Percentiles rank a stretch among this genome's conserved stretches.
Evolutionary conservation across 164 flowering plant genomes (phyloP).

Genomic region (Stephania cephalantha): DNA sequence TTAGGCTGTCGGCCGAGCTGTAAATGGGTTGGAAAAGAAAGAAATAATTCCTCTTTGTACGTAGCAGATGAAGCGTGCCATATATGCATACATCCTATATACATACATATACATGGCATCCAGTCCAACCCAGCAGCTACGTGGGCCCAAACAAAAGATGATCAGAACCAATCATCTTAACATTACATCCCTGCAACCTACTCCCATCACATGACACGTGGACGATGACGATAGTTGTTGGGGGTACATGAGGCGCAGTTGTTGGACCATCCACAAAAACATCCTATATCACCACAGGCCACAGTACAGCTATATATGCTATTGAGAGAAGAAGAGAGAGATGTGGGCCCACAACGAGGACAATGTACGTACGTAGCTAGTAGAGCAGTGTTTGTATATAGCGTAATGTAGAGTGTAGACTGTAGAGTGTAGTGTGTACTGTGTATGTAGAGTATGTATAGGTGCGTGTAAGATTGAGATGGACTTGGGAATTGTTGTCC

Average conservation of each 20-base stretch:
- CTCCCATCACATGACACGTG: background rate
- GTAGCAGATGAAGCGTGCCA: slow-evolving; percentile 15
- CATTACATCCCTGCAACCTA: too few species aligned
- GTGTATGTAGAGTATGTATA: too few species aligned
- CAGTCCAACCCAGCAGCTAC: too few species aligned
- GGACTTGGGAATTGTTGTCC: too few species aligned
- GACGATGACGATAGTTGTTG: background rate
- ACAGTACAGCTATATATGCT: background rate
- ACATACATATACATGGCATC: too few species aligned
- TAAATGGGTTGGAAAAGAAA: slow-evolving; percentile 10
- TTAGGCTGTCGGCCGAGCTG: slow-evolving; percentile 16
- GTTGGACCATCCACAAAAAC: slow-evolving; percentile 1
- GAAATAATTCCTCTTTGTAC: background rate
- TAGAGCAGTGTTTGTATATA: too few species aligned
- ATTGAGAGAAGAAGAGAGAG: too few species aligned
- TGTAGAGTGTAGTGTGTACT: background rate
- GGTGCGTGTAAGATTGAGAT: too few species aligned
- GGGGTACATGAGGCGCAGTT: background rate
- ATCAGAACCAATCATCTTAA: too few species aligned
- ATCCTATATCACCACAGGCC: background rate
- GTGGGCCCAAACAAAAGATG: too few species aligned
- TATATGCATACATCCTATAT: slow-evolving; percentile 1
- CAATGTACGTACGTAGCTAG: background rate
- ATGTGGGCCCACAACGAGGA: background rate
- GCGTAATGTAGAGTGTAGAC: background rate